phyloP scores from a whole-genome alignment of 179 eudicot species.

The Camellia oleifera region DNA sequence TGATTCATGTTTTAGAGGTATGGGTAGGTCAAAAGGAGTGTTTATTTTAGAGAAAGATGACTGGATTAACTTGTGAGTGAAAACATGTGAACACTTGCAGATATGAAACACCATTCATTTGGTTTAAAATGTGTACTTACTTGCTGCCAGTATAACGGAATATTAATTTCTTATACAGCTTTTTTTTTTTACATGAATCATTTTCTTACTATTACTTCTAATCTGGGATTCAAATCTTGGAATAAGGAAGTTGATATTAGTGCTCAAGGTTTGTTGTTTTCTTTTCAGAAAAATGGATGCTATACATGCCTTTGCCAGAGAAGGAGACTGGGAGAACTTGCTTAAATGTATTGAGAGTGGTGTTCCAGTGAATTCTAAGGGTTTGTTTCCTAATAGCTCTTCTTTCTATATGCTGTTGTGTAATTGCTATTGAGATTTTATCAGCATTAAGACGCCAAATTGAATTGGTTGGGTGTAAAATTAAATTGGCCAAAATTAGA shows the following conservation, averaged over 20 bases:
- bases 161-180: background rate
- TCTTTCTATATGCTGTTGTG: background rate
- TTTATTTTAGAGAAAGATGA: background rate
- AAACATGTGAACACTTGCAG: background rate
- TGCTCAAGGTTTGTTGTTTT: constrained; percentile 1
- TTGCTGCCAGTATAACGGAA: background rate
- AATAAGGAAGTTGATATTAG: background rate
- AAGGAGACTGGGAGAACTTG: constrained; percentile 76
- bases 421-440: background rate
- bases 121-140: background rate
- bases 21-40: background rate
- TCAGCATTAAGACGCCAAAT: background rate
- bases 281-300: constrained; percentile 77
- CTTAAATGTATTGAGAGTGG: constrained; percentile 73
- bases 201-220: background rate
- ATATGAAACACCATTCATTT: background rate
- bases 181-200: background rate
- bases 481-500: background rate
- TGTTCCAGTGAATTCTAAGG: constrained; percentile 64
- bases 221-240: background rate
- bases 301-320: constrained; percentile 86
- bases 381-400: constrained; percentile 26
- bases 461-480: background rate
- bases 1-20: background rate
- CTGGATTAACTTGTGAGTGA: background rate